Percentiles rank a stretch among this genome's conserved stretches.
Conservation (phyloP, 768 basidiomycete species). For the Suillus alpinus region DNA sequence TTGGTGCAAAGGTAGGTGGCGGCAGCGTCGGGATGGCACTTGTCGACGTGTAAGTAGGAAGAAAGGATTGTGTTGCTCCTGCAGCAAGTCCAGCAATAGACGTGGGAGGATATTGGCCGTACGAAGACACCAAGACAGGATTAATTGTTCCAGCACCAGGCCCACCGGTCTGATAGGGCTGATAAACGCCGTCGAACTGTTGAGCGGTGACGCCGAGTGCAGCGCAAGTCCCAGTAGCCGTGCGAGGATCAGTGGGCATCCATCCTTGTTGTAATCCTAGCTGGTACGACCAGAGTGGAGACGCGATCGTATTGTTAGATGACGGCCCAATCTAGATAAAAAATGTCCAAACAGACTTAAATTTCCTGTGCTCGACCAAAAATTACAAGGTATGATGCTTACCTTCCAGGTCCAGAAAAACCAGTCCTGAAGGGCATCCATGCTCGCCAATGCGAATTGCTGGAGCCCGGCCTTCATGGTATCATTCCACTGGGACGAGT, state of each 20-base stretch:
- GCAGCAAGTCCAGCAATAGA: conserved; percentile 44
- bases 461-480: conserved; percentile 52
- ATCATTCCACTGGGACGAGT: conserved; percentile 52
- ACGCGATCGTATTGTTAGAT: conserved; percentile 43
- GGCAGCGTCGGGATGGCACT: conserved; percentile 56
- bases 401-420: conserved; percentile 85
- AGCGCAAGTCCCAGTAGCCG: conserved; percentile 59
- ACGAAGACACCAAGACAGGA: conserved; percentile 39
- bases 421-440: conserved; percentile 67
- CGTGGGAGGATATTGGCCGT: conserved; percentile 53
- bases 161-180: conserved; percentile 69
- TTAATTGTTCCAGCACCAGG: conserved; percentile 49
- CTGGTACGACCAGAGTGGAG: conserved; percentile 70
- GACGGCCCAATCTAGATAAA: conserved; percentile 53
- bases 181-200: conserved; percentile 52
- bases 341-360: neutral
- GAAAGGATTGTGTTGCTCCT: conserved; percentile 30
- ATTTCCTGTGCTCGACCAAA: neutral
- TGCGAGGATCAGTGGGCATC: conserved; percentile 73
- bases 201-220: conserved; percentile 43
- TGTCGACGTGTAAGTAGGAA: conserved; percentile 68
- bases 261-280: conserved; percentile 72
- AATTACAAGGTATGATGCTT: neutral
- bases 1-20: conserved; percentile 48
- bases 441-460: conserved; percentile 51